Conservation (phyloP, 768 basidiomycete genomes). For the Tephrocybe sp. region DNA sequence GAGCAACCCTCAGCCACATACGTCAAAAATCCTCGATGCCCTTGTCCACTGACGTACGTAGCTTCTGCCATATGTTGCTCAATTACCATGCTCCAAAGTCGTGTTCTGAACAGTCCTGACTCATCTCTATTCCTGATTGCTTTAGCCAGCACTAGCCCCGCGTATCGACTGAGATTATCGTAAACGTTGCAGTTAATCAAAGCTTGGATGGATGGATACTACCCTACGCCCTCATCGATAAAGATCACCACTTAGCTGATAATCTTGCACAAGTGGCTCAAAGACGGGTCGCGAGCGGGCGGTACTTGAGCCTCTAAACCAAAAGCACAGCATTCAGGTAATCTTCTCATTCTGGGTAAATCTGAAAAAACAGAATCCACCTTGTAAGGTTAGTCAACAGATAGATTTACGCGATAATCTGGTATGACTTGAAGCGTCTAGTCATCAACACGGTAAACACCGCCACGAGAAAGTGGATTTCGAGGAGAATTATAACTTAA, state of each 20-base stretch:
- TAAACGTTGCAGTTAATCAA: constrained; percentile 5
- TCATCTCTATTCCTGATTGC: not conserved
- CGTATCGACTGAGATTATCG: constrained; percentile 1
- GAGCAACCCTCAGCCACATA: no score
- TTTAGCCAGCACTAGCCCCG: constrained; percentile 7
- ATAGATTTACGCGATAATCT: constrained; percentile 8
- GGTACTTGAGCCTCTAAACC: not conserved
- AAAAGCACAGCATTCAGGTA: not conserved
- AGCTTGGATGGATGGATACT: not conserved
- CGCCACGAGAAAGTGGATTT: not conserved
- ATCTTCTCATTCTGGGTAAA: not conserved
- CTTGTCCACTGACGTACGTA: not conserved
- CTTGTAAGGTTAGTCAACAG: not conserved
- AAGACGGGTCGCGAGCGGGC: not conserved
- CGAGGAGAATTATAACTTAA: not conserved
- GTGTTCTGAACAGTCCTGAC: not conserved
- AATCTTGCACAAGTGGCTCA: constrained; percentile 7
- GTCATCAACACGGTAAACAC: not conserved
- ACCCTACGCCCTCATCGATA: constrained; percentile 10
- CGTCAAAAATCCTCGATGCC: not conserved
- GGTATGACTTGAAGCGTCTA: constrained; percentile 1
- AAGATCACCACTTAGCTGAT: constrained; percentile 8
- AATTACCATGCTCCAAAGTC: constrained; percentile 8
- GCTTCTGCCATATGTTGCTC: not conserved
- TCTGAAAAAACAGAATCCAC: not conserved